These are phyloP conservation scores for Neofusicoccum kwambonambiense DNA, from an alignment of 2,329 filamentous ascomycete genomes.

Conservation along the genomic window DNA sequence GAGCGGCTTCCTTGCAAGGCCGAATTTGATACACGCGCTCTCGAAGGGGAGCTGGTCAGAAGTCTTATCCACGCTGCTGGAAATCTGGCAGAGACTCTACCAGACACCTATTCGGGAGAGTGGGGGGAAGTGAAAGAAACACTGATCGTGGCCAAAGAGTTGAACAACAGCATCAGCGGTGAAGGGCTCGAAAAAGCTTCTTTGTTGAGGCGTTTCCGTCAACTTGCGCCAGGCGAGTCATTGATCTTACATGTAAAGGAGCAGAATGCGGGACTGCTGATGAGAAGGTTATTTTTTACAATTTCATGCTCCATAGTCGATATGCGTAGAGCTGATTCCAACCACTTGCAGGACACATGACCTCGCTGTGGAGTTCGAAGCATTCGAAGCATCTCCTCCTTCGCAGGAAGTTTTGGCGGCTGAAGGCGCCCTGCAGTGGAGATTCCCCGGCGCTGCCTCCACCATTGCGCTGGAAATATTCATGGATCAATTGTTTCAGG, in stretches of 20 bases:
- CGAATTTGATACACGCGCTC: conserved; percentile 27
- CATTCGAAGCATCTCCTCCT: conserved; percentile 59
- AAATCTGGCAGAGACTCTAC: no score
- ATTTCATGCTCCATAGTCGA: no score
- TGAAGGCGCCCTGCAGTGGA: conserved; percentile 54
- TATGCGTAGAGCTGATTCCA: not conserved
- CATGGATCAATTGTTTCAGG: conserved; percentile 45
- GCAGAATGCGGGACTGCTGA: conserved; percentile 51
- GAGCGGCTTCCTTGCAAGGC: conserved; percentile 38
- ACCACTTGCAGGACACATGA: not conserved
- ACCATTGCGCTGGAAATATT: conserved; percentile 45
- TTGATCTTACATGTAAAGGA: conserved; percentile 47
- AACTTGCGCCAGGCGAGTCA: conserved; percentile 23
- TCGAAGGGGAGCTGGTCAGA: conserved; percentile 31
- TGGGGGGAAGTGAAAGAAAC: no score
- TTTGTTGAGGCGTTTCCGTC: conserved; percentile 24
- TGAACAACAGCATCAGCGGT: no score
- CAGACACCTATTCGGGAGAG: no score
- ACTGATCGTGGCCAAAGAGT: no score
- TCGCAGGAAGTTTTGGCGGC: conserved; percentile 54
- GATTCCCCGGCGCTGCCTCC: conserved; percentile 60
- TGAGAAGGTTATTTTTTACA: conserved; percentile 36
- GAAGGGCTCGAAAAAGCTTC: no score
- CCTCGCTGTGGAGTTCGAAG: conserved; percentile 52
- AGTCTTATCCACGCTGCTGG: conserved; percentile 18